These are phyloP conservation scores for Trichoderma gracile DNA, from an alignment of 2,329 filamentous ascomycete species.

Conservation along the genomic window DNA sequence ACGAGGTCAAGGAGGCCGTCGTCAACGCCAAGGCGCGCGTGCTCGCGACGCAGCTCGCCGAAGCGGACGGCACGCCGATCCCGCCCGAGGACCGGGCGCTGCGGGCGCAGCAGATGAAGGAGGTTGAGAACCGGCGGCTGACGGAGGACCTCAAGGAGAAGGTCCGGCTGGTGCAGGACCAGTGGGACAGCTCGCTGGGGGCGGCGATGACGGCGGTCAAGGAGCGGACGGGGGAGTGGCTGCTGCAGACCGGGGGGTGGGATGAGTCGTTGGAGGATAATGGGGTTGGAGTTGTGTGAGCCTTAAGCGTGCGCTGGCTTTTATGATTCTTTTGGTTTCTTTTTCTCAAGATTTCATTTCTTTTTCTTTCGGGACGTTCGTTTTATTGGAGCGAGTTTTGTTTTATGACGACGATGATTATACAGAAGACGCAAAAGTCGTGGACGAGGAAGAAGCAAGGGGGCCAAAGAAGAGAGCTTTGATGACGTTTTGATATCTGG, in stretches of 20 bases:
- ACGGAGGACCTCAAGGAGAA: slow-evolving; percentile 92
- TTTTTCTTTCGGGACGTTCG: neutral
- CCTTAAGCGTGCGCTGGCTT: neutral
- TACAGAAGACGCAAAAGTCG: neutral
- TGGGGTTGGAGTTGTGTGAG: slow-evolving; percentile 43
- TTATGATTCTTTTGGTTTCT: neutral
- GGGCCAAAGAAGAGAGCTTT: no score
- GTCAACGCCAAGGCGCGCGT: slow-evolving; percentile 68
- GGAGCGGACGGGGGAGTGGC: slow-evolving; percentile 69
- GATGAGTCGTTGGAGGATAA: slow-evolving; percentile 71
- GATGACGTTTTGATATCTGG: neutral
- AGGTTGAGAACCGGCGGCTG: slow-evolving; percentile 67
- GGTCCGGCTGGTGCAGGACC: slow-evolving; percentile 83
- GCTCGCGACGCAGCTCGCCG: slow-evolving; percentile 63
- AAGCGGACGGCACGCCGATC: slow-evolving; percentile 40
- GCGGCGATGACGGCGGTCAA: slow-evolving; percentile 72
- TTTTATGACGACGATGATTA: slow-evolving; percentile 9
- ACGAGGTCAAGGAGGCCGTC: slow-evolving; percentile 82
- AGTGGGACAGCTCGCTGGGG: slow-evolving; percentile 87
- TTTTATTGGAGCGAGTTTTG: neutral
- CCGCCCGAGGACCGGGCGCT: slow-evolving; percentile 39
- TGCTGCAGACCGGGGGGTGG: slow-evolving; percentile 82
- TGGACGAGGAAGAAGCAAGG: no score
- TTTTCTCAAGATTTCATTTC: neutral
- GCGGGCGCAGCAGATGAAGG: slow-evolving; percentile 57